These are phyloP conservation scores for Pseudocercospora musae DNA, from an alignment of 2,329 filamentous ascomycete genomes.

Conservation along the genomic window DNA sequence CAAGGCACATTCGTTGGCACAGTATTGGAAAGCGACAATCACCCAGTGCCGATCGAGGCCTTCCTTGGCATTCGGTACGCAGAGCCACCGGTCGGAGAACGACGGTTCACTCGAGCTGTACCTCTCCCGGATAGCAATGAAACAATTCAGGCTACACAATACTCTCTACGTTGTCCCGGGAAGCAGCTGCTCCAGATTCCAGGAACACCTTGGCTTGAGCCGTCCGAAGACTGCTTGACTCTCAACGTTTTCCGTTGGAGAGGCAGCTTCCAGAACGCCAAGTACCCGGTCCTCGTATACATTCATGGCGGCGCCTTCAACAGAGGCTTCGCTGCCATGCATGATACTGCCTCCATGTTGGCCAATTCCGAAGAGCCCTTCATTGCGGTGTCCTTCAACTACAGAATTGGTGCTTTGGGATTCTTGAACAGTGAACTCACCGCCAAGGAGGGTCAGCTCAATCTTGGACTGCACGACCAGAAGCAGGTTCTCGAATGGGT, in stretches of 20 bases:
- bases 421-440: conserved; percentile 59
- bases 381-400: conserved; percentile 58
- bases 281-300: conserved; percentile 57
- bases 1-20: conserved; percentile 27
- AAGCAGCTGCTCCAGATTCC: conserved; percentile 27
- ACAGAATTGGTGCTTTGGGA: conserved; percentile 64
- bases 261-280: conserved; percentile 35
- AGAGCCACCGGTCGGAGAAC: conserved; percentile 46
- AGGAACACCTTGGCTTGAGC: conserved; percentile 23
- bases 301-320: conserved; percentile 62
- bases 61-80: conserved; percentile 45
- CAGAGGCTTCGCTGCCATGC: conserved; percentile 48
- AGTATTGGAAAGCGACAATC: conserved; percentile 18
- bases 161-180: conserved; percentile 27
- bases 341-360: conserved; percentile 55
- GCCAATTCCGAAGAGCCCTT: conserved; percentile 50
- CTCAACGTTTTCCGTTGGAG: conserved; percentile 56
- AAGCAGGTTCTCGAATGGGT: conserved; percentile 45
- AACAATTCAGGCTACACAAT: conserved; percentile 35
- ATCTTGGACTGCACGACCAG: conserved; percentile 41
- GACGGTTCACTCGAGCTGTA: conserved; percentile 55
- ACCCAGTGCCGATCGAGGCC: conserved; percentile 26
- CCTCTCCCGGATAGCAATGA: conserved; percentile 35
- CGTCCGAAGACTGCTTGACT: conserved; percentile 56
- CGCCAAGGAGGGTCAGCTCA: conserved; percentile 52